Conservation (phyloP, 805 yeast genomes). For the Spathaspora girioi region DNA sequence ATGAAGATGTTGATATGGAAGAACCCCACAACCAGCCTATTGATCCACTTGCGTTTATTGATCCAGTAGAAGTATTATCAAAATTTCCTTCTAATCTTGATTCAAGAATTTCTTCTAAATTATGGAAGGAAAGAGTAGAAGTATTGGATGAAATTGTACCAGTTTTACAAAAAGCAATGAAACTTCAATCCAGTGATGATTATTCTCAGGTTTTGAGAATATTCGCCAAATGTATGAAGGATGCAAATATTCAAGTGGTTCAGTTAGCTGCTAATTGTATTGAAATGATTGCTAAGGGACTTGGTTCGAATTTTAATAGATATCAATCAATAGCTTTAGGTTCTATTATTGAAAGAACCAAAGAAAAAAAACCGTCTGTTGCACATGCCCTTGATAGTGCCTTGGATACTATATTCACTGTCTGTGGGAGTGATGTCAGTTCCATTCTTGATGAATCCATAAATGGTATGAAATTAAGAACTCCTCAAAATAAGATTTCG, state of each 20-base stretch:
- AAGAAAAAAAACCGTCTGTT: constrained; percentile 81
- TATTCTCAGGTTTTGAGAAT: constrained; percentile 59
- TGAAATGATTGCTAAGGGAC: constrained; percentile 60
- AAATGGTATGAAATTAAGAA: constrained; percentile 64
- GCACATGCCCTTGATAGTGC: constrained; percentile 67
- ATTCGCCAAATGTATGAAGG: constrained; percentile 72
- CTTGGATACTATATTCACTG: constrained; percentile 57
- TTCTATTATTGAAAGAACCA: constrained; percentile 75
- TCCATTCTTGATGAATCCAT: constrained; percentile 60
- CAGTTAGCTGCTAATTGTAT: constrained; percentile 70
- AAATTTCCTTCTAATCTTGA: constrained; percentile 64
- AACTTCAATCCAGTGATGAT: constrained; percentile 55
- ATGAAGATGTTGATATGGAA: constrained; percentile 28
- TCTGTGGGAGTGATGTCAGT: constrained; percentile 37
- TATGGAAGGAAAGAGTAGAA: constrained; percentile 93
- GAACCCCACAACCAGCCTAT: constrained; percentile 21
- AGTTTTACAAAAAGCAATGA: constrained; percentile 50
- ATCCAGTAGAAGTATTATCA: constrained; percentile 62
- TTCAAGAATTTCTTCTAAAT: constrained; percentile 51
- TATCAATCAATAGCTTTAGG: constrained; percentile 51
- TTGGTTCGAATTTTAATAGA: constrained; percentile 52
- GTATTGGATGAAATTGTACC: constrained; percentile 62
- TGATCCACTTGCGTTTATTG: constrained; percentile 70
- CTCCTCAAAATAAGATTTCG: constrained; percentile 78
- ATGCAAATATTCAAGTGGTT: constrained; percentile 86